Evolutionary conservation across 805 yeast species (phyloP), one percentile per base, ranked within the genome.

Genomic region (Ogataea paradorogensis): DNA sequence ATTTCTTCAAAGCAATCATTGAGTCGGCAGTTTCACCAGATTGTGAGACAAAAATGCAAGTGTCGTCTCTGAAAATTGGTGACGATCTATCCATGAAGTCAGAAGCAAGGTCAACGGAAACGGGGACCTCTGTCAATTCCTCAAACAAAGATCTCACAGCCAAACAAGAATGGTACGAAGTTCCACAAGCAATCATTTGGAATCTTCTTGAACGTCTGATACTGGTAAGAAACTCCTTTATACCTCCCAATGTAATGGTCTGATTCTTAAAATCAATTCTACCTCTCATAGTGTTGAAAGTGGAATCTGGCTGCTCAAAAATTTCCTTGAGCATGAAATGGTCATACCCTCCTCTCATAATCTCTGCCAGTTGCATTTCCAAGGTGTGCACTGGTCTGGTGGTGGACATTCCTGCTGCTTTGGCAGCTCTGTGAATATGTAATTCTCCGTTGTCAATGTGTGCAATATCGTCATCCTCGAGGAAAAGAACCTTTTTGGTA

Each of bases 271-370:
- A 93, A 66, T 93, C 98, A 47, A 93, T 74, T 73, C 99, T 87
- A 60, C 99, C 99, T 74, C 99, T 84, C 99, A 93, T 93, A 36
- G 99, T 93, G 72, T 93, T 93, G 64, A 90, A 84, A 36, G 97
- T 84, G 3, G 98, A 90, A 61, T 93, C 99, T 27, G 99, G 99
- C 70, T 93, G 99, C 69, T 93, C 99, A 60, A 84, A 88, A 54
- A 93, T 93, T 71, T 93, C 99, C 75, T 93, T 93, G 70, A 89
- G 95, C 99, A 93, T 93, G 67, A 91, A 93, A 69, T 93, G 99
- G 54, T 78, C 81, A 71, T 84, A 91, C 48, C 86, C 84, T 57
- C 99, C 99, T 72, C 89, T 91, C 98, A 93, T 93, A 62, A 93
- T 91, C 70, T 93, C 95, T 47, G 95, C 93, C 62, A 93, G 78